phyloP scores from a whole-genome alignment of 306 rosid species.

The Acacia melanoxylon region DNA sequence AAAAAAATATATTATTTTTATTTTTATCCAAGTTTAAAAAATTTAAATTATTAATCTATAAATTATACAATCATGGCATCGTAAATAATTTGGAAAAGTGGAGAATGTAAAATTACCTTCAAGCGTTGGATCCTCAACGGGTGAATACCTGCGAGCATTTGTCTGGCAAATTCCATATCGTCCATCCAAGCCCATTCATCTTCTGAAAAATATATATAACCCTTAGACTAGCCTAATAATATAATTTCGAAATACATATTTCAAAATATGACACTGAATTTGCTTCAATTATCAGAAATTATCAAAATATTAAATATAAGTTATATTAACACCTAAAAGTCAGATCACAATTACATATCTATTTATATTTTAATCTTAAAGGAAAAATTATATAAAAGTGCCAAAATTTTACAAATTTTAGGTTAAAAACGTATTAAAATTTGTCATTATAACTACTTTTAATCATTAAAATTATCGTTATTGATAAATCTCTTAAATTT shows the following conservation, averaged over 20 bases:
- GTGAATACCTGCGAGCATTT: constrained; percentile 81
- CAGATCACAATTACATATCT: not conserved
- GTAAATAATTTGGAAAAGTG: not conserved
- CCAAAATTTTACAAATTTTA: not conserved
- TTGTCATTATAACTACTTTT: not conserved
- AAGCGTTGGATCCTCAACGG: constrained; percentile 58
- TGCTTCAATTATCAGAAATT: not conserved
- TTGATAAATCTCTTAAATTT: not conserved
- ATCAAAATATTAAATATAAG: not conserved
- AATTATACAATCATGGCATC: not conserved
- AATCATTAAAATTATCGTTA: not conserved
- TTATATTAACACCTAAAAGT: not conserved
- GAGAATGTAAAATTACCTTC: constrained; percentile 31
- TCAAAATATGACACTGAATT: not conserved
- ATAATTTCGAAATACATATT: not conserved
- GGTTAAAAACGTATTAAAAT: not conserved
- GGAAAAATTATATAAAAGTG: not conserved
- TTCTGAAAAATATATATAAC: constrained; percentile 28
- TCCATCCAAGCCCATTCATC: constrained; percentile 61
- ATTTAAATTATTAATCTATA: not conserved
- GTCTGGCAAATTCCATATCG: constrained; percentile 77
- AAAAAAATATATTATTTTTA: not conserved
- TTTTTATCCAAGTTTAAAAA: not conserved
- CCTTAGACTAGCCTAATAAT: not conserved
- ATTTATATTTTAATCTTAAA: not conserved